Evolutionary conservation across 306 rosid species (phyloP).

Genomic region (cucumber (Cucumis sativus)): DNA sequence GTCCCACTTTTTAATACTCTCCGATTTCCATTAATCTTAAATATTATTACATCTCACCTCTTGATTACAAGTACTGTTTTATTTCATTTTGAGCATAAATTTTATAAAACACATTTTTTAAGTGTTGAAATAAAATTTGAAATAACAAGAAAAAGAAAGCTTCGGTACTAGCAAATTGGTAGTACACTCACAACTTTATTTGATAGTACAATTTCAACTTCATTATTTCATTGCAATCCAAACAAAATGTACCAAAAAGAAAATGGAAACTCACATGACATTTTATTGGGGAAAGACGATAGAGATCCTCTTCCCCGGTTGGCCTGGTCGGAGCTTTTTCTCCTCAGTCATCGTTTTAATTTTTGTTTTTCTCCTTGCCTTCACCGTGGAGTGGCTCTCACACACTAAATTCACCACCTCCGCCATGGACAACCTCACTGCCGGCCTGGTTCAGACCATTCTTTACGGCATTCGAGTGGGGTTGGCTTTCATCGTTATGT

Average conservation of each 20-base stretch:
- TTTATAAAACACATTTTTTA: too few species aligned
- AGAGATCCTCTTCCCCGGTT: slow-evolving; percentile 35
- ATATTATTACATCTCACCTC: too few species aligned
- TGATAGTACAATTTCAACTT: neutral
- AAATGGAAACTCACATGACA: slow-evolving; percentile 72
- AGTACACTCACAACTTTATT: neutral
- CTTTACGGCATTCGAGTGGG: slow-evolving; percentile 40
- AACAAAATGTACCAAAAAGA: too few species aligned
- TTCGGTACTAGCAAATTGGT: neutral
- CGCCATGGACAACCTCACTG: slow-evolving; percentile 8
- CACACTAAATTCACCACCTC: slow-evolving; percentile 27
- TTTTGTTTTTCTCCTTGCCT: slow-evolving; percentile 33
- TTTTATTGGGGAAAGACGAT: slow-evolving; percentile 63
- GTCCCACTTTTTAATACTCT: too few species aligned
- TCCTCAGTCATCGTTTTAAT: slow-evolving; percentile 42
- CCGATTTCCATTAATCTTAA: too few species aligned
- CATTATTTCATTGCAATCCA: neutral
- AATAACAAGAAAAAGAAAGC: neutral
- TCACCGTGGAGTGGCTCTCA: slow-evolving; percentile 41
- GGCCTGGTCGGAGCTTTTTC: slow-evolving; percentile 42
- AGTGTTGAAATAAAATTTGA: too few species aligned
- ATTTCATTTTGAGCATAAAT: too few species aligned
- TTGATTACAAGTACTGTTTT: too few species aligned
- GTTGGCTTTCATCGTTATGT: slow-evolving; percentile 54
- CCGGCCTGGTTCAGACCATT: slow-evolving; percentile 40